A percentile compares a stretch with the other conserved stretches of the same genome.
Conservation (phyloP, 345 rosid species). For the Eucalyptus marginata region DNA sequence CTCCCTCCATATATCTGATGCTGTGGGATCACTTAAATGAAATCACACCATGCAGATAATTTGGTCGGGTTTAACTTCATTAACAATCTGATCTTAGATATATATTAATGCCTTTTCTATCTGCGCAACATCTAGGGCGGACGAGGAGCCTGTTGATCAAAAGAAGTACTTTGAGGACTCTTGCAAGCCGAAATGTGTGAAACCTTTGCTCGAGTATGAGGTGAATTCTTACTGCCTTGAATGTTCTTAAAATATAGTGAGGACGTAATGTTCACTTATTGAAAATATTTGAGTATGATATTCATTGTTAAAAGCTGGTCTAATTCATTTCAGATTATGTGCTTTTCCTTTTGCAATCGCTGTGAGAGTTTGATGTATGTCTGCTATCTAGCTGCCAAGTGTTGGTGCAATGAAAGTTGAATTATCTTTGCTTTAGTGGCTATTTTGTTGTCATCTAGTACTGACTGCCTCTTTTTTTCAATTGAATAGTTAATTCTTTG, state of each 20-base stretch:
- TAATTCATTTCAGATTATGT: neutral
- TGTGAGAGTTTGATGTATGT: neutral
- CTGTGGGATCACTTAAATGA: neutral
- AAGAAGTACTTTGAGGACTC: conserved; percentile 46
- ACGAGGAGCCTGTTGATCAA: conserved; percentile 52
- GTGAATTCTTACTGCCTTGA: conserved; percentile 2
- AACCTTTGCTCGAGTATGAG: conserved; percentile 38
- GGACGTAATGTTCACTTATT: neutral
- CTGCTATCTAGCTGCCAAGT: neutral
- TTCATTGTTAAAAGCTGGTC: neutral
- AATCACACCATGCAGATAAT: neutral
- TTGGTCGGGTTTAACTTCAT: neutral
- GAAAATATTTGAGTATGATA: neutral
- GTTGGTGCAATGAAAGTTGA: neutral
- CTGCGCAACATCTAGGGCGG: conserved; percentile 23
- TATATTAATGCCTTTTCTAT: neutral
- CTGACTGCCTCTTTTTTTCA: neutral
- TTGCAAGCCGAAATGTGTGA: conserved; percentile 64
- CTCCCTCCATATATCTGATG: neutral
- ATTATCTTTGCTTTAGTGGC: neutral
- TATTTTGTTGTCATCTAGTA: neutral
- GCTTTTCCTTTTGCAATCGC: neutral
- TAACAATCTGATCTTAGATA: neutral
- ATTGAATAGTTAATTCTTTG: neutral
- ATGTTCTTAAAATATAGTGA: neutral